These are phyloP conservation scores for Crotalaria pallida DNA, from an alignment of 306 rosid genomes.

Conservation along the genomic window DNA sequence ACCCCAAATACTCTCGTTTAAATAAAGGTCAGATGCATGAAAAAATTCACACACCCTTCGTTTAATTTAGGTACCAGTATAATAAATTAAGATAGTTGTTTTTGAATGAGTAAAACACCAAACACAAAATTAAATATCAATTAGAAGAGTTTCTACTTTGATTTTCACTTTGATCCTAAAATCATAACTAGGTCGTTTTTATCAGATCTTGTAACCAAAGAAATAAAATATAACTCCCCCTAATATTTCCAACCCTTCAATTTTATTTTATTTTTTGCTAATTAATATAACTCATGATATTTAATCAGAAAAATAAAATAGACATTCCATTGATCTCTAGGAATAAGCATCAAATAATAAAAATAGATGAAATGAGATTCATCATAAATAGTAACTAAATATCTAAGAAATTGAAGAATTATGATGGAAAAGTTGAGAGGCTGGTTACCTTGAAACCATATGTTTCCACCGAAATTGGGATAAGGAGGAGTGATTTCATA, in stretches of 20 bases:
- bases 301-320: not conserved
- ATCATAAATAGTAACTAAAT: not conserved
- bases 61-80: no score
- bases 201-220: slow-evolving; percentile 5
- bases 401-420: not conserved
- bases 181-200: no score
- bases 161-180: no score
- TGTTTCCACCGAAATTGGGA: slow-evolving; percentile 91
- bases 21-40: no score
- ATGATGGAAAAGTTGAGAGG: slow-evolving; percentile 16
- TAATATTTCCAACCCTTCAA: not conserved
- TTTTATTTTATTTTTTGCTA: no score
- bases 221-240: slow-evolving; percentile 6
- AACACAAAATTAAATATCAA: no score
- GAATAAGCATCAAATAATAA: not conserved
- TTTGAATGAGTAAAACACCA: no score
- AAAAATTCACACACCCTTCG: no score
- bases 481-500: no score
- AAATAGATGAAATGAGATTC: slow-evolving; percentile 5
- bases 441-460: slow-evolving; percentile 79
- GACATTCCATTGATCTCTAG: not conserved
- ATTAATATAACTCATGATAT: not conserved
- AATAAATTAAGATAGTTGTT: no score
- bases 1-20: no score
- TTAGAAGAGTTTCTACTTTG: no score